Percentiles rank a stretch among this genome's conserved stretches.
phyloP scores from a whole-genome alignment of 306 rosid species.

The Carpinus fangiana region DNA sequence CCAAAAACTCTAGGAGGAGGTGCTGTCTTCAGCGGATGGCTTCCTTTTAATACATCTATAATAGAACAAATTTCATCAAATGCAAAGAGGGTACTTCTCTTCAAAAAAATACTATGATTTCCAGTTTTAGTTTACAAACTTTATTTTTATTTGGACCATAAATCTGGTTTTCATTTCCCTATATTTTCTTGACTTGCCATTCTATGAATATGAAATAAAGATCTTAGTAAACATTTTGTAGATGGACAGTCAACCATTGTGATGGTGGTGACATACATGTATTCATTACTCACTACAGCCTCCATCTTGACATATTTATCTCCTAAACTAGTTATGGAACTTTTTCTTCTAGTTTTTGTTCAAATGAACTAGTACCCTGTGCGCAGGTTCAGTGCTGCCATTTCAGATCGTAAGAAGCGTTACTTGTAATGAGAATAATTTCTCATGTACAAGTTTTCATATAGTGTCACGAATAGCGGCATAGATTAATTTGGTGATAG shows the following conservation, averaged over 20 bases:
- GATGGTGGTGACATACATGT: not conserved
- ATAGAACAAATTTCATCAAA: constrained; percentile 53
- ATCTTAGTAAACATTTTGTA: not conserved
- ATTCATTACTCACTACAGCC: not conserved
- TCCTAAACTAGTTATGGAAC: not conserved
- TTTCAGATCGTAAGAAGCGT: too few species aligned
- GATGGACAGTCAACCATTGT: not conserved
- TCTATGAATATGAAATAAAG: not conserved
- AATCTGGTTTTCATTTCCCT: not conserved
- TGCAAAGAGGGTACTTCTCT: constrained; percentile 63
- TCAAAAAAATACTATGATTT: not conserved
- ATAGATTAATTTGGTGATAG: constrained; percentile 3
- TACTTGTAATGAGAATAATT: not conserved
- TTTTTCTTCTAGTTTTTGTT: not conserved
- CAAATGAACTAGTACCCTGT: not conserved
- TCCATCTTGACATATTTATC: constrained; percentile 3
- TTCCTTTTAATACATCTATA: constrained; percentile 73
- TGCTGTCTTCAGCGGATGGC: constrained; percentile 87
- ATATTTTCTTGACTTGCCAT: not conserved
- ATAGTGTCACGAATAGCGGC: not conserved
- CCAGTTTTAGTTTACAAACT: constrained; percentile 1
- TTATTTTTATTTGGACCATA: not conserved
- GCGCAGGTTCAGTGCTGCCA: too few species aligned
- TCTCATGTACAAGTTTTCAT: not conserved
- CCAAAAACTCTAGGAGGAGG: constrained; percentile 92